Conservation (phyloP, 2,329 filamentous ascomycete species). For the Penicillium digitatum region DNA sequence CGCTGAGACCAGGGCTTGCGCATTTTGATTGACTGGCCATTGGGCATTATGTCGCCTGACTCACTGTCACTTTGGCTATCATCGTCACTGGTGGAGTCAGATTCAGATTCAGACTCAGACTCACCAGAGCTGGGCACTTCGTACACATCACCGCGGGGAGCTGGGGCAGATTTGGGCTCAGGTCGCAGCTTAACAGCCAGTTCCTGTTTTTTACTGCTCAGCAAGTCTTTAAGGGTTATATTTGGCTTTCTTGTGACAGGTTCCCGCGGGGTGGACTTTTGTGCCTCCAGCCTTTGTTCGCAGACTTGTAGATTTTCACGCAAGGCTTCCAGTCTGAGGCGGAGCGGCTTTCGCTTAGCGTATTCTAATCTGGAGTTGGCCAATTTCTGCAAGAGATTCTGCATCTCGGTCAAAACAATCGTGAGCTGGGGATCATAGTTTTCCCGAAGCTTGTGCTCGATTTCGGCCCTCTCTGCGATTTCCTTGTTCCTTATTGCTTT, state of each 20-base stretch:
- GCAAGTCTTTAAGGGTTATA: background rate
- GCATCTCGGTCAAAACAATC: background rate
- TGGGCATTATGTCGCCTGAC: conserved; percentile 5
- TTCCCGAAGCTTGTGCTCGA: background rate
- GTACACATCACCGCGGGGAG: background rate
- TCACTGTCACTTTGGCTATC: background rate
- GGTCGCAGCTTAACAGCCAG: background rate
- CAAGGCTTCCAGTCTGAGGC: background rate
- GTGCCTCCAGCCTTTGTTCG: background rate
- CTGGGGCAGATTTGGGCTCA: background rate
- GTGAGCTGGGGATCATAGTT: background rate
- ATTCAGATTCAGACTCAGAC: background rate
- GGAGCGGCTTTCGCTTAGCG: background rate
- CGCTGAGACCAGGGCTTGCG: background rate
- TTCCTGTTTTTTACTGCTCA: conserved; percentile 1
- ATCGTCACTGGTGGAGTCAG: background rate
- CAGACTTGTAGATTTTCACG: background rate
- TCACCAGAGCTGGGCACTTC: conserved; percentile 3
- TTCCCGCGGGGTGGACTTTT: background rate
- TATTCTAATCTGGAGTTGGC: background rate
- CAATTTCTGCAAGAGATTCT: background rate
- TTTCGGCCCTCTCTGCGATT: background rate
- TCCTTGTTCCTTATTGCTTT: background rate
- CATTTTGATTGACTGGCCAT: background rate
- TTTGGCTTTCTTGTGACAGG: background rate